Evolutionary conservation across 2,329 filamentous ascomycete species (phyloP).

Genomic region (Gnomoniopsis sp.): DNA sequence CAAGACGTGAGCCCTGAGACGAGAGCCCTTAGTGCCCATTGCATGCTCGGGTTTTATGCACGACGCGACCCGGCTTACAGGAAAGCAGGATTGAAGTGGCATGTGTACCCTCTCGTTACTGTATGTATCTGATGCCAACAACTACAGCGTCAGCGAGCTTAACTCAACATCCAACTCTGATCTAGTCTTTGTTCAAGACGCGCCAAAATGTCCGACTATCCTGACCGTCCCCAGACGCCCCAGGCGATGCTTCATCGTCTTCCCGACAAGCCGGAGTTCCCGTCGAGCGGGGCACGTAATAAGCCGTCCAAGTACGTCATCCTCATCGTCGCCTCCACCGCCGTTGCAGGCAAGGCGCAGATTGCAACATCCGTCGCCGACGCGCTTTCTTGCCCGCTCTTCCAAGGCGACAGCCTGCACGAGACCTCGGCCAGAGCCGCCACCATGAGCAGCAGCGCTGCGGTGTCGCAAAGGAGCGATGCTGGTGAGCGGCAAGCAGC

Average conservation of each 20-base stretch:
- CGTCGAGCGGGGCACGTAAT: neutral
- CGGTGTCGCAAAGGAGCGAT: neutral
- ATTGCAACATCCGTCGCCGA: conserved; percentile 26
- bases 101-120: too few relatives aligned
- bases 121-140: too few relatives aligned
- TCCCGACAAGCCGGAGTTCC: conserved; percentile 22
- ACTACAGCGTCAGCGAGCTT: too few relatives aligned
- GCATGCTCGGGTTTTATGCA: too few relatives aligned
- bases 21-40: too few relatives aligned
- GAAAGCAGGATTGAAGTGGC: too few relatives aligned
- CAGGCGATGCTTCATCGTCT: conserved; percentile 25
- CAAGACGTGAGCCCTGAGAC: too few relatives aligned
- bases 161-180: too few relatives aligned
- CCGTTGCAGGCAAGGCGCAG: conserved; percentile 27
- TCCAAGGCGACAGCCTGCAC: conserved; percentile 29
- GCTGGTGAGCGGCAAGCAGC: neutral
- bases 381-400: conserved; percentile 25
- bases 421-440: conserved; percentile 28
- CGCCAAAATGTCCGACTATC: neutral
- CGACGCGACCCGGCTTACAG: too few relatives aligned
- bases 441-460: conserved; percentile 16
- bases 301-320: conserved; percentile 26
- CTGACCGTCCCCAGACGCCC: conserved; percentile 21
- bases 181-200: too few relatives aligned
- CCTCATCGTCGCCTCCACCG: conserved; percentile 25